Conservation (phyloP, 352 stramenopile species). For the Thraustochytrium aureum region DNA sequence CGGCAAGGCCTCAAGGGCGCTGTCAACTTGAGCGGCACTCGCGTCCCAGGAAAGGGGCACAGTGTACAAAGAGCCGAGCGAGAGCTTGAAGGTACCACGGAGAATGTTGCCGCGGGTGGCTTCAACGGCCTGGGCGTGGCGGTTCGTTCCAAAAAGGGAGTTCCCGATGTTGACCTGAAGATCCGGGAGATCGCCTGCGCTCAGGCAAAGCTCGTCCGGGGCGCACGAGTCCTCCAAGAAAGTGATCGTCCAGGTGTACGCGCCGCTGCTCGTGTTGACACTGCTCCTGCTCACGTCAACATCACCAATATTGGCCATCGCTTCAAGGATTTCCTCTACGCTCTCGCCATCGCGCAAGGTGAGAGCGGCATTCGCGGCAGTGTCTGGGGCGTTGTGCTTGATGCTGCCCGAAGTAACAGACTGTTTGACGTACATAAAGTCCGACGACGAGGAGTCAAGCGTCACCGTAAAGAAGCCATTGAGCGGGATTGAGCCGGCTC, state of each 20-base stretch:
- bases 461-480: conserved; percentile 82
- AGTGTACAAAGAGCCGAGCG: conserved; percentile 57
- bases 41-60: conserved; percentile 67
- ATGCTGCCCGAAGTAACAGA: conserved; percentile 71
- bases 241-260: conserved; percentile 92
- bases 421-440: conserved; percentile 55
- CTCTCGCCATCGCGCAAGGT: conserved; percentile 71
- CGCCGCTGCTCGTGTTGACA: conserved; percentile 80
- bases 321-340: conserved; percentile 93
- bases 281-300: conserved; percentile 79
- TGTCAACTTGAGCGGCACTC: conserved; percentile 60
- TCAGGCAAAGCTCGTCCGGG: conserved; percentile 37
- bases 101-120: conserved; percentile 58
- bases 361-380: conserved; percentile 76
- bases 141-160: conserved; percentile 58
- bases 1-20: conserved; percentile 65
- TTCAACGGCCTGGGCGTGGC: conserved; percentile 56
- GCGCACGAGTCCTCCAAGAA: conserved; percentile 77
- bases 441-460: conserved; percentile 71
- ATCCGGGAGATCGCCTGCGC: conserved; percentile 50
- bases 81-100: conserved; percentile 61
- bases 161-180: conserved; percentile 34
- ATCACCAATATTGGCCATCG: conserved; percentile 88
- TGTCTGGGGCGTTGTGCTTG: conserved; percentile 85
- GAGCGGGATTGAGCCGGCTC: conserved; percentile 75